Percentiles rank a stretch among this genome's conserved stretches.
Conservation (phyloP, 2,329 filamentous ascomycete genomes). For the Colletotrichum musae region DNA sequence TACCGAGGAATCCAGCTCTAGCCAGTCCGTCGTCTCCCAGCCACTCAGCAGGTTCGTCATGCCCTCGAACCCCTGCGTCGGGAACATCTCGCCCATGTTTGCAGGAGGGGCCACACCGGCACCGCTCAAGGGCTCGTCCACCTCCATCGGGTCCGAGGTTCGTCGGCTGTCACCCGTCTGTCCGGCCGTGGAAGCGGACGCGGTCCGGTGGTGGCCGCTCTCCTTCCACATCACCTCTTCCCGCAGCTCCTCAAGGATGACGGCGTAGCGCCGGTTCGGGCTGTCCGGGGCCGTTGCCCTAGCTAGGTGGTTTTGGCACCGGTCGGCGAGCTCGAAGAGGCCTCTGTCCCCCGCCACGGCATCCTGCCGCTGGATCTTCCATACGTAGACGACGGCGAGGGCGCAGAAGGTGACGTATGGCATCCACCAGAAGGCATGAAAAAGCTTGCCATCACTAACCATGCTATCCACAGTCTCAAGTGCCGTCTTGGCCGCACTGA, state of each 20-base stretch:
- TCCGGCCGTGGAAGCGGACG: background rate
- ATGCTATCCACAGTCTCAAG: constrained; percentile 60
- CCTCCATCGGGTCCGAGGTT: constrained; percentile 4
- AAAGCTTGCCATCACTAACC: constrained; percentile 48
- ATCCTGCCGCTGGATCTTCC: constrained; percentile 53
- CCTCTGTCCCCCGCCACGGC: constrained; percentile 28
- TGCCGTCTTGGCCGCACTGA: constrained; percentile 62
- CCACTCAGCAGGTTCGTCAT: constrained; percentile 42
- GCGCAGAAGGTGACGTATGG: constrained; percentile 69
- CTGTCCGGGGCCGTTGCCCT: constrained; percentile 55
- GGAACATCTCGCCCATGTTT: constrained; percentile 33
- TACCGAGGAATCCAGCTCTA: constrained; percentile 49
- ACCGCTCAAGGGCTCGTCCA: constrained; percentile 15
- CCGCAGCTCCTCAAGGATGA: constrained; percentile 67
- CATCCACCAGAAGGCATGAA: constrained; percentile 66
- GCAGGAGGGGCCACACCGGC: constrained; percentile 17
- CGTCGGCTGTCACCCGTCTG: background rate
- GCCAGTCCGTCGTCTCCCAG: constrained; percentile 50
- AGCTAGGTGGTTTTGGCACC: constrained; percentile 61
- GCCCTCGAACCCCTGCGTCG: constrained; percentile 31
- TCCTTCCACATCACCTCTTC: constrained; percentile 50
- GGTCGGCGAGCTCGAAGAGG: constrained; percentile 50
- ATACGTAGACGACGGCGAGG: constrained; percentile 67
- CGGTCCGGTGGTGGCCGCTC: background rate
- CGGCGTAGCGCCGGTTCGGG: constrained; percentile 63